Conservation (phyloP, 805 yeast genomes). For the Candida endomychidarum region DNA sequence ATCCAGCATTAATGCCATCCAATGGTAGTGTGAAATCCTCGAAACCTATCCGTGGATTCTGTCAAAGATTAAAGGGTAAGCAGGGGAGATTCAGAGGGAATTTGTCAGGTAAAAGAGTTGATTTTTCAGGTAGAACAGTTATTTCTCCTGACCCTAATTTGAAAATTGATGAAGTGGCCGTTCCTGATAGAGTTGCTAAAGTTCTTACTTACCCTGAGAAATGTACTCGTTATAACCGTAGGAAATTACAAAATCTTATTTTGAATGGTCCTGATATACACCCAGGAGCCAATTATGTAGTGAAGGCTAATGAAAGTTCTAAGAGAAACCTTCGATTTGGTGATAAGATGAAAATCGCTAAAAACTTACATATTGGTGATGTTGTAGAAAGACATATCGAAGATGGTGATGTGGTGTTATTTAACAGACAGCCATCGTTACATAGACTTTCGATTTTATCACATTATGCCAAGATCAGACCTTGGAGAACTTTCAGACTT, state of each 20-base stretch:
- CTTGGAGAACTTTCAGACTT: conserved; percentile 96
- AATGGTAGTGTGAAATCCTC: conserved; percentile 52
- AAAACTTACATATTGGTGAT: conserved; percentile 79
- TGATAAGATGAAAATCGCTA: conserved; percentile 75
- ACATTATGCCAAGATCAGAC: conserved; percentile 93
- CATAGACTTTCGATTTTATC: conserved; percentile 92
- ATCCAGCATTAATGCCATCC: conserved; percentile 75
- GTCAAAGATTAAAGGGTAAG: conserved; percentile 96
- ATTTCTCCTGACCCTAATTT: conserved; percentile 98
- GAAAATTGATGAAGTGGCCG: conserved; percentile 95
- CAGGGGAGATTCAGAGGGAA: conserved; percentile 99
- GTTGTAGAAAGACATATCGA: conserved; percentile 94
- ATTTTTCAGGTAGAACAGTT: conserved; percentile 96
- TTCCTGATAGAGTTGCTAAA: conserved; percentile 95
- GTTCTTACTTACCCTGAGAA: conserved; percentile 94
- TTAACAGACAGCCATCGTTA: conserved; percentile 96
- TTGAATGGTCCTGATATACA: conserved; percentile 83
- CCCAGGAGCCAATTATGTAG: conserved; percentile 95
- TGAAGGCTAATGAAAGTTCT: conserved; percentile 79
- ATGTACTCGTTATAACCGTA: conserved; percentile 83
- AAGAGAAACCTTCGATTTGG: conserved; percentile 90
- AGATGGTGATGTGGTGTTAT: conserved; percentile 94
- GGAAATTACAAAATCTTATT: conserved; percentile 71
- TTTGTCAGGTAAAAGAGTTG: conserved; percentile 97
- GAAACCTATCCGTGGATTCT: conserved; percentile 88